Percentiles rank a stretch among this genome's conserved stretches.
These are phyloP conservation scores for Trichomonas gallinae DNA, from an alignment of 208 protist genomes.

Conservation along the genomic window DNA sequence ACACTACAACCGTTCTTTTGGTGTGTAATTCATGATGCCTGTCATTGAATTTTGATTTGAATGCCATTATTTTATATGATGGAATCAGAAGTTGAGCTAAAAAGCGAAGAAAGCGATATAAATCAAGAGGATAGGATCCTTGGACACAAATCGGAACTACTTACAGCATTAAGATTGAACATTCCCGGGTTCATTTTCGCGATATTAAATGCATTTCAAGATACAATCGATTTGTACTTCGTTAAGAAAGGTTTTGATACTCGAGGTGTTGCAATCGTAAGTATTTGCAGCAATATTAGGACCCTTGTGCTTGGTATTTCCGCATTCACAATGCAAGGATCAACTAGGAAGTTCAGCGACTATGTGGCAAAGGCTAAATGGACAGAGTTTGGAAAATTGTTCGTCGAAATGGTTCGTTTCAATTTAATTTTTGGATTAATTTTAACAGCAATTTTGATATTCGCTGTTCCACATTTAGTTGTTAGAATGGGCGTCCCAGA, in stretches of 20 bases:
- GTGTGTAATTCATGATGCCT: no score
- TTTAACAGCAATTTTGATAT: background rate
- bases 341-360: background rate
- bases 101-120: background rate
- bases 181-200: background rate
- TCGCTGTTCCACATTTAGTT: background rate
- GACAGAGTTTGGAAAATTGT: background rate
- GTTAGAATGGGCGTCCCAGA: background rate
- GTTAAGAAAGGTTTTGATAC: background rate
- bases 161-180: background rate
- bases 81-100: background rate
- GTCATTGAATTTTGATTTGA: no score
- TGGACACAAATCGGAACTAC: background rate
- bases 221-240: background rate
- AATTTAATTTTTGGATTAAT: background rate
- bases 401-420: background rate
- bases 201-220: background rate
- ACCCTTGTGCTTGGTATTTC: background rate
- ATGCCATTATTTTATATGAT: background rate
- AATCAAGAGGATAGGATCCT: background rate
- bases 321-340: background rate
- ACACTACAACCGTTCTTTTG: no score
- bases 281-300: background rate
- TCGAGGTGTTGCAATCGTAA: background rate
- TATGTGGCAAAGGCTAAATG: background rate